Base-by-base conservation (phyloP, 2,329 filamentous ascomycete species). In the Leptographium radiaticola region DNA sequence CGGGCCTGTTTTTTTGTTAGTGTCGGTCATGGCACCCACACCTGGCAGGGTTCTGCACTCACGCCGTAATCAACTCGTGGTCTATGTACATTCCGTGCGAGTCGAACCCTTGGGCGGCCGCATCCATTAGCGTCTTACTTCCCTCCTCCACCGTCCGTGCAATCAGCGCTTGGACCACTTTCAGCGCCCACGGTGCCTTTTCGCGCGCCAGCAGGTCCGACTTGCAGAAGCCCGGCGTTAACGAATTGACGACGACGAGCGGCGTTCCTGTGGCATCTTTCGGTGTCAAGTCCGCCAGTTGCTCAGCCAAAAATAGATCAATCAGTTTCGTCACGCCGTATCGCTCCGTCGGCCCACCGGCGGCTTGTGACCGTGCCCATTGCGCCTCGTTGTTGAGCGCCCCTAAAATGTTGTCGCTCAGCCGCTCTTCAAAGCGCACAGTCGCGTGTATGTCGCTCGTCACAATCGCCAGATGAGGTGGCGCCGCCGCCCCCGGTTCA, bases 191-290 rank as follows among this genome's bases (percentile, higher is more conserved):
- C 15, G 49, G 40, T n/a, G 39, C 49, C 39, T 18, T 9, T 18
- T 51, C 49, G 16, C 40, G 49, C 6, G 9, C 13, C 2, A 51
- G 49, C 3, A 70, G 59, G 8, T 59, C 59, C 0, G 67, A 70
- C 52, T 67, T 66, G 63, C 70, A 71, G 50, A 64, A 68, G 40
- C 69, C 70, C 2, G 69, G 68, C 44, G 70, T 71, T 0, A 68
- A 64, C 8, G 68, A 63, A 51, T 71, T 71, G 52, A 72, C 54
- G 20, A 69, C 63, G 16, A 66, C 55, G 0, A 51, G 54, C 0
- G 59, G 51, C 6, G 45, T 30, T 13, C 30, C 30, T 4, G 13
- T 13, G 34, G 4, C 16, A 25, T 49, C 34, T 10, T 12, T 6
- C 0, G 16, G 38, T 2, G 58, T 47, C 6, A 56, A 55, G 20